These are phyloP conservation scores for Fusarium sp. DNA, from an alignment of 2,329 filamentous ascomycete species.

Conservation along the genomic window DNA sequence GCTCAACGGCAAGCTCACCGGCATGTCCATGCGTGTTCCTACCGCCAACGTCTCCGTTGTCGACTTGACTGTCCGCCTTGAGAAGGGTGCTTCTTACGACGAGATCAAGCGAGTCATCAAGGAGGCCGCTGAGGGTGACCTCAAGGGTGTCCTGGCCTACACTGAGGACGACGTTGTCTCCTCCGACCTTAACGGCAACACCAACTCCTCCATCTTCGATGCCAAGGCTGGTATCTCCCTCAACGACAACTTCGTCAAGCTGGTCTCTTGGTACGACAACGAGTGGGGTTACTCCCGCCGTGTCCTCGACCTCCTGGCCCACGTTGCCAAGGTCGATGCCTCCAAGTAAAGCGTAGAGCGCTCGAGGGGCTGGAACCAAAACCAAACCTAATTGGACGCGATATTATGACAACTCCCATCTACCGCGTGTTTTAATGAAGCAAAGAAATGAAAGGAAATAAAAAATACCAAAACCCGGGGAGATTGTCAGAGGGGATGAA, in stretches of 20 bases:
- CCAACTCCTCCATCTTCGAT: constrained; percentile 97
- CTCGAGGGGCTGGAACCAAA: constrained; percentile 44
- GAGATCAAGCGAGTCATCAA: constrained; percentile 94
- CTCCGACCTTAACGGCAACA: constrained; percentile 92
- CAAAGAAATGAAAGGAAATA: constrained; percentile 43
- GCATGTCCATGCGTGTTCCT: constrained; percentile 99
- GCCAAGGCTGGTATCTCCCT: constrained; percentile 99
- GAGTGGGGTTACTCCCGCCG: constrained; percentile 99
- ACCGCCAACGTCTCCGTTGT: constrained; percentile 99
- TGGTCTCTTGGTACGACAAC: constrained; percentile 99
- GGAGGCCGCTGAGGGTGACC: constrained; percentile 83
- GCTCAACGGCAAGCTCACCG: constrained; percentile 99
- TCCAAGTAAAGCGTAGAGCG: constrained; percentile 61
- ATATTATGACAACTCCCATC: constrained; percentile 21
- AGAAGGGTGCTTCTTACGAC: constrained; percentile 90
- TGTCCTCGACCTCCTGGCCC: constrained; percentile 84
- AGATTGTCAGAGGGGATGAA: constrained; percentile 45
- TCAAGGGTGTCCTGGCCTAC: constrained; percentile 95
- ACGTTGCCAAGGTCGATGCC: constrained; percentile 83
- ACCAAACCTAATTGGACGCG: constrained; percentile 43
- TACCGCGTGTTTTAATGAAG: constrained; percentile 47
- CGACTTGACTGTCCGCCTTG: constrained; percentile 92
- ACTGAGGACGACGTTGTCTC: constrained; percentile 98
- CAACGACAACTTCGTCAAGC: constrained; percentile 99
- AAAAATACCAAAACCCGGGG: constrained; percentile 45